Percentiles rank a stretch among this genome's conserved stretches.
These are phyloP conservation scores for Pseudodiploospora longispora DNA, from an alignment of 2,329 filamentous ascomycete species.

Conservation along the genomic window DNA sequence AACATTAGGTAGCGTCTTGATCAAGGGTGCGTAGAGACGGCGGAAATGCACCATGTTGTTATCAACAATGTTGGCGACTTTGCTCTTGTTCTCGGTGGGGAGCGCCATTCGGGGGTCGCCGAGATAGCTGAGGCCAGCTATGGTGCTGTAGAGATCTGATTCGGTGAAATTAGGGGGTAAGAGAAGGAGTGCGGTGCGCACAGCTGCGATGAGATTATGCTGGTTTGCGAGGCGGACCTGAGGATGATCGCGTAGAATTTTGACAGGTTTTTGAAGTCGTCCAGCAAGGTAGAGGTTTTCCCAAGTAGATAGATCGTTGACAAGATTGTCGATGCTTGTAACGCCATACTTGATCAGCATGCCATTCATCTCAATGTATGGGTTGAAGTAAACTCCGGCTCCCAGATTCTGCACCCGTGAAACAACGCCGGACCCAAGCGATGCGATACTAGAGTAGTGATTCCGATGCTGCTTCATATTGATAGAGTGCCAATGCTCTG, in stretches of 20 bases:
- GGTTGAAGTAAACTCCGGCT: conserved; percentile 96
- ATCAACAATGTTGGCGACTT: conserved; percentile 88
- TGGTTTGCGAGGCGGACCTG: conserved; percentile 90
- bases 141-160: conserved; percentile 78
- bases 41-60: conserved; percentile 90
- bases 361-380: conserved; percentile 88
- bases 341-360: conserved; percentile 97
- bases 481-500: conserved; percentile 93
- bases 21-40: conserved; percentile 79
- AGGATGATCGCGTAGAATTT: conserved; percentile 91
- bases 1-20: conserved; percentile 85
- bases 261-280: conserved; percentile 92
- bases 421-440: conserved; percentile 76
- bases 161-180: conserved; percentile 81
- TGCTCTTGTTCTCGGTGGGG: conserved; percentile 81
- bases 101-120: conserved; percentile 94
- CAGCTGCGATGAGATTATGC: conserved; percentile 84
- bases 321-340: conserved; percentile 85
- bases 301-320: conserved; percentile 81
- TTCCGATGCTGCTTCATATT: conserved; percentile 83
- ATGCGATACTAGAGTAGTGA: conserved; percentile 83
- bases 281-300: conserved; percentile 94
- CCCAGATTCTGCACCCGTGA: conserved; percentile 85
- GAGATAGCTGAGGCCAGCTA: conserved; percentile 86
- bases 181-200: conserved; percentile 81